These are phyloP conservation scores for Phylloporus sp. DNA, from an alignment of 768 basidiomycete genomes.

Conservation along the genomic window DNA sequence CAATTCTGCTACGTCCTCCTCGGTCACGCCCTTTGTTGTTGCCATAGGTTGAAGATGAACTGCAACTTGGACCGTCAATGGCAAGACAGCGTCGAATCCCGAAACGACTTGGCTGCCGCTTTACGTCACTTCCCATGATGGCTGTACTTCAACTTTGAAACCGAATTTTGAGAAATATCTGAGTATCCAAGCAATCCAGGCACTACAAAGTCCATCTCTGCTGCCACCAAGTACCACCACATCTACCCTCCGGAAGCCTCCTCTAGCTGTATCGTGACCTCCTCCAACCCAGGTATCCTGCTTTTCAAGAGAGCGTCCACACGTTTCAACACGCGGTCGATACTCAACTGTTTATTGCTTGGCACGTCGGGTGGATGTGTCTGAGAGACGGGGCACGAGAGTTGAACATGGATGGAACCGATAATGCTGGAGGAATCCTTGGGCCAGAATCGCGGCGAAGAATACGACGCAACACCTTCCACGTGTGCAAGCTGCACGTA, in stretches of 20 bases:
- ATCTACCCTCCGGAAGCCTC: slow-evolving; percentile 10
- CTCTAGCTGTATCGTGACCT: slow-evolving; percentile 88
- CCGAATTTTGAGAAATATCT: slow-evolving; percentile 14
- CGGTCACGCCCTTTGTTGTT: slow-evolving; percentile 11
- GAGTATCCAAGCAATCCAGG: slow-evolving; percentile 9
- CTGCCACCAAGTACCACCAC: not conserved
- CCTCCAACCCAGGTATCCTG: slow-evolving; percentile 76
- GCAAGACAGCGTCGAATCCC: too few species aligned
- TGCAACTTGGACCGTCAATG: not conserved
- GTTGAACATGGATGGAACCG: slow-evolving; percentile 88
- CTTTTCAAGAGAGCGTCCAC: slow-evolving; percentile 70
- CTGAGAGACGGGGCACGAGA: slow-evolving; percentile 55
- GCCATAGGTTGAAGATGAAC: slow-evolving; percentile 11
- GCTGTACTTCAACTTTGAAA: too few species aligned
- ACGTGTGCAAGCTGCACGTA: slow-evolving; percentile 56
- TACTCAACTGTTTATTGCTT: slow-evolving; percentile 12
- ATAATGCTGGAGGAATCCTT: slow-evolving; percentile 83
- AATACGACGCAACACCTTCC: slow-evolving; percentile 79
- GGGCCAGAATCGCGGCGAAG: slow-evolving; percentile 88
- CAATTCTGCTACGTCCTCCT: slow-evolving; percentile 45
- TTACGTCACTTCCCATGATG: too few species aligned
- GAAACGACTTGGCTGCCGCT: too few species aligned
- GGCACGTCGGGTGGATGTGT: slow-evolving; percentile 50
- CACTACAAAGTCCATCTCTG: slow-evolving; percentile 7
- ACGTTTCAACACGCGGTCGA: slow-evolving; percentile 66